Base-by-base conservation (phyloP, 352 stramenopile genomes). In the Phytophthora pluvialis region DNA sequence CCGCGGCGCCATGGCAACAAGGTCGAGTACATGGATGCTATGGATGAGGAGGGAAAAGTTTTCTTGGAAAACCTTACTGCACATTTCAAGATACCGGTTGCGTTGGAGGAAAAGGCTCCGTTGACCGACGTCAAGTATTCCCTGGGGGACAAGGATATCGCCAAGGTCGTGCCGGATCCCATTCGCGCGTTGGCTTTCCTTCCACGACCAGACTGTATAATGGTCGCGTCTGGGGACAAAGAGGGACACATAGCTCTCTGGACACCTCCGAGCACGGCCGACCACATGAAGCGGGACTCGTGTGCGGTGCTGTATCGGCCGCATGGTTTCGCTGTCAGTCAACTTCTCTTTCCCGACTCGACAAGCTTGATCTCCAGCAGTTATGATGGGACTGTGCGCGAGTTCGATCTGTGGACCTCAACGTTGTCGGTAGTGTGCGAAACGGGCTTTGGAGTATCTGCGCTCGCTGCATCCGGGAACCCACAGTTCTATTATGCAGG, bases 181-280 rank as follows among this genome's bases (percentile, higher is more conserved):
- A 73, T 91, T 21, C 89, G 80, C 43, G 70, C 83, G 7, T 68
- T 95, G 26, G 72, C 75, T 35, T 86, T 95, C 65, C 82, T 89
- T 32, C 85, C 85, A n/a, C 79, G 75, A 26, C 54, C 57, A 9
- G 75, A 88, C 54, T 69, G 77, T 39, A 40, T 91, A n/a, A 43
- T 94, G 5, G 67, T 91, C 3, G 83, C 73, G 1, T 69, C 59
- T 43, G 88, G 80, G 4, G 84, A 94, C 64, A 94, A 90, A 58
- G 58, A 76, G 11, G 87, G 87, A 11, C 71, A 91, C 54, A n/a
- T 94, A 5, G 21, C 59, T 8, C 42, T 70, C n/a, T 69, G 60
- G 52, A 58, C 52, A 10, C 64, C 45, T 32, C 54, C 40, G 21
- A 21, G 21, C 21, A 21, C 21, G 21, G 21, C 21, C 21, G 21